Percentiles rank a stretch among this genome's conserved stretches.
Evolutionary conservation across 2,329 filamentous ascomycete species (phyloP).

Genomic region (Bipolaris cookei): DNA sequence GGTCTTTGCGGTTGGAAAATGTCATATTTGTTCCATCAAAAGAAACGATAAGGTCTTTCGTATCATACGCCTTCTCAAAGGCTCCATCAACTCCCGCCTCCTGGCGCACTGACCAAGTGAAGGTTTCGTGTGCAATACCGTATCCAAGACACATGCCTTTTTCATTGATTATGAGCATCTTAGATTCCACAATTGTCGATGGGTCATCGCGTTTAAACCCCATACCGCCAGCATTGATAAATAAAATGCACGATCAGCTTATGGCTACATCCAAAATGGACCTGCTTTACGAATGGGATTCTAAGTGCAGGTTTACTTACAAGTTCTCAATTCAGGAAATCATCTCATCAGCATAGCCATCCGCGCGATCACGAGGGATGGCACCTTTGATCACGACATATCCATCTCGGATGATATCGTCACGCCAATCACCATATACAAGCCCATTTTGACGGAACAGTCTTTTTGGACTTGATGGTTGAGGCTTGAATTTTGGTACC

Average conservation of each 20-base stretch:
- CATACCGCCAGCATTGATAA: constrained; percentile 1
- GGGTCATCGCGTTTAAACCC: constrained; percentile 30
- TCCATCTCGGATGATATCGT: constrained; percentile 27
- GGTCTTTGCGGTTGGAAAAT: constrained; percentile 37
- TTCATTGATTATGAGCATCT: constrained; percentile 29
- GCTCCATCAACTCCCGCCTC: constrained; percentile 48
- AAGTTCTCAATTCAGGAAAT: constrained; percentile 44
- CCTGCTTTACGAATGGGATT: not conserved
- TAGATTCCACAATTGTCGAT: constrained; percentile 27
- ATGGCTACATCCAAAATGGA: not conserved
- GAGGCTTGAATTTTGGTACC: not conserved
- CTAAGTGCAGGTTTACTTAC: constrained; percentile 20
- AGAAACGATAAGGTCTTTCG: constrained; percentile 47
- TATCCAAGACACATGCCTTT: constrained; percentile 40
- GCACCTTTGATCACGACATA: constrained; percentile 55
- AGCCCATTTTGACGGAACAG: not conserved
- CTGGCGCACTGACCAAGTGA: constrained; percentile 50
- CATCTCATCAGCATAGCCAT: constrained; percentile 42
- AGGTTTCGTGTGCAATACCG: constrained; percentile 50
- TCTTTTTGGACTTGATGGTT: not conserved
- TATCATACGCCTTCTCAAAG: constrained; percentile 41
- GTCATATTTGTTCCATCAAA: constrained; percentile 50
- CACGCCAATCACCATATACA: constrained; percentile 44
- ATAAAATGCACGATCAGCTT: not conserved
- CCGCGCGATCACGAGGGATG: constrained; percentile 52